phyloP scores from a whole-genome alignment of 345 rosid species.

The Ailanthus altissimus region DNA sequence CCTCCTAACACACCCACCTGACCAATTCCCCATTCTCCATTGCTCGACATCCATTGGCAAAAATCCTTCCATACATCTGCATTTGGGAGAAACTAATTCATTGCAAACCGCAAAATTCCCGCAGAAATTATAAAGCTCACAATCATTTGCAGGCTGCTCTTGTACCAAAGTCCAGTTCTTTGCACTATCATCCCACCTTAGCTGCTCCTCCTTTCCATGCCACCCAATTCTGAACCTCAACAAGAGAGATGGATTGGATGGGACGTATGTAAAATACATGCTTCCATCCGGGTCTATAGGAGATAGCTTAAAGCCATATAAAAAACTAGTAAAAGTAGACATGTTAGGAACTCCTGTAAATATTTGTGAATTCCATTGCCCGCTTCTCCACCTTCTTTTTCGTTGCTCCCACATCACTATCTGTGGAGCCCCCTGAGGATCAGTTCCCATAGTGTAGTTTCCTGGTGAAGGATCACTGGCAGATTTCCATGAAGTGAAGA shows the following conservation, averaged over 20 bases:
- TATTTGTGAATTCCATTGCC: constrained; percentile 62
- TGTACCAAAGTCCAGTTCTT: constrained; percentile 52
- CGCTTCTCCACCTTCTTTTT: constrained; percentile 72
- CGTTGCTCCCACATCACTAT: constrained; percentile 63
- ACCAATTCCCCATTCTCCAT: constrained; percentile 37
- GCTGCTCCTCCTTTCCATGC: constrained; percentile 59
- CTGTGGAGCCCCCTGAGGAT: constrained; percentile 68
- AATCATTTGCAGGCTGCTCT: constrained; percentile 48
- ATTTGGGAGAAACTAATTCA: constrained; percentile 25
- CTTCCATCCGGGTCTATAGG: constrained; percentile 41
- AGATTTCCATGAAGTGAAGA: constrained; percentile 62
- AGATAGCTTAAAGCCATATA: constrained; percentile 58
- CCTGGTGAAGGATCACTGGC: constrained; percentile 61
- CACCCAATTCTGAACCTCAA: constrained; percentile 49
- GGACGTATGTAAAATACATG: constrained; percentile 56
- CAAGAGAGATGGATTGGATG: constrained; percentile 32
- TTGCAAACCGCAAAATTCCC: constrained; percentile 69
- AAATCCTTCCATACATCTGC: constrained; percentile 65
- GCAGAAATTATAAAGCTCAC: constrained; percentile 71
- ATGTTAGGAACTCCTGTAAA: constrained; percentile 63
- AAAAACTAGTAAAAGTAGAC: constrained; percentile 33
- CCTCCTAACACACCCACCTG: constrained; percentile 46
- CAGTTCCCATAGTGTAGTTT: constrained; percentile 57
- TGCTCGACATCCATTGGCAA: constrained; percentile 30
- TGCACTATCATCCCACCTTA: constrained; percentile 44